Evolutionary conservation across 345 rosid species (phyloP).

Genomic region (Luvunga scandens): DNA sequence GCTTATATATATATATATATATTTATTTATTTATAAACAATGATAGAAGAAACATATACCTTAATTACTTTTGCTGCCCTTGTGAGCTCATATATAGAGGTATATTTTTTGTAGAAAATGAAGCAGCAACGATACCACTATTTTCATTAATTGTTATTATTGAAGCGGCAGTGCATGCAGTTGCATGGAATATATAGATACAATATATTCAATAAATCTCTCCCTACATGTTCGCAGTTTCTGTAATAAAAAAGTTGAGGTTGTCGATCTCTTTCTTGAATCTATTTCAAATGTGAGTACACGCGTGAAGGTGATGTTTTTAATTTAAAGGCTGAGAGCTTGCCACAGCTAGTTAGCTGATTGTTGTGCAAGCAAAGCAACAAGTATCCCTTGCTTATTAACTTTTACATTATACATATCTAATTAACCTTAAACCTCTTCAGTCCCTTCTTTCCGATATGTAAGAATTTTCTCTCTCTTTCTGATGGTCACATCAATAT

Average conservation of each 20-base stretch:
- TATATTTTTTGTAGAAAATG: too few species aligned
- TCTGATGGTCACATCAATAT: too few species aligned
- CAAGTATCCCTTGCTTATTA: background rate
- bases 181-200: background rate
- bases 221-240: background rate
- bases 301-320: background rate
- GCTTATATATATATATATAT: too few species aligned
- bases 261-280: too few species aligned
- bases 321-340: background rate
- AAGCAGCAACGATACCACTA: background rate
- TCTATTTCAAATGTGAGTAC: background rate
- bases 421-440: too few species aligned
- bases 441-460: too few species aligned
- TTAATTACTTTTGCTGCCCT: too few species aligned
- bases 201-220: background rate
- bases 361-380: constrained; percentile 17
- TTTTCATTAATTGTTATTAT: background rate
- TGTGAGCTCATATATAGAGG: too few species aligned
- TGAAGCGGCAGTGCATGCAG: background rate
- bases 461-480: background rate
- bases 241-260: background rate
- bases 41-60: too few species aligned
- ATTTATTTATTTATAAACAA: too few species aligned
- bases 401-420: too few species aligned
- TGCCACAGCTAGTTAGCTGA: background rate